A percentile compares a stretch with the other conserved stretches of the same genome.
phyloP scores from a whole-genome alignment of 495 filamentous ascomycete species.

The Penicillium steckii region DNA sequence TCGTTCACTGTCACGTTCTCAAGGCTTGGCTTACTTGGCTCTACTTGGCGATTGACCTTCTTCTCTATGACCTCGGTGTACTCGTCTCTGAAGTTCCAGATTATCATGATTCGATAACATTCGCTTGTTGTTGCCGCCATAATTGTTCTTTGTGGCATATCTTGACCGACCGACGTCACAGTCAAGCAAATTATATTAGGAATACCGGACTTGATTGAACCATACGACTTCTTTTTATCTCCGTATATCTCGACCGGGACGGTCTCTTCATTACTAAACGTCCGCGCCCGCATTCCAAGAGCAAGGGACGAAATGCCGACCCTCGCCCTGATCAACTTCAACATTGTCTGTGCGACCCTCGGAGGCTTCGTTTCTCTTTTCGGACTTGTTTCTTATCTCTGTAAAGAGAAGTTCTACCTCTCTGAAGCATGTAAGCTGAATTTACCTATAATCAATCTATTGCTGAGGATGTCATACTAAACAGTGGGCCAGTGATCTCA shows the following conservation, averaged over 20 bases:
- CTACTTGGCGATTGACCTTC: not conserved
- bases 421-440: conserved; percentile 78
- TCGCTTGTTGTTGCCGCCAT: conserved; percentile 14
- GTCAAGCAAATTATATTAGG: not conserved
- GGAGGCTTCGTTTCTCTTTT: conserved; percentile 89
- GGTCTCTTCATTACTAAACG: too few species aligned
- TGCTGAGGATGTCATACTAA: too few species aligned
- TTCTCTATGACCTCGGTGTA: conserved; percentile 22
- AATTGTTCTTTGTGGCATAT: not conserved
- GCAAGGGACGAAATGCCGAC: conserved; percentile 66
- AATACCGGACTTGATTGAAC: not conserved
- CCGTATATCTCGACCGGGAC: too few species aligned
- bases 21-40: not conserved
- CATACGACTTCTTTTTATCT: too few species aligned
- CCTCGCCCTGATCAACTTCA: conserved; percentile 78
- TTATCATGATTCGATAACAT: conserved; percentile 51
- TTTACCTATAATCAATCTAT: not conserved
- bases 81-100: conserved; percentile 12
- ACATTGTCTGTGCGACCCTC: conserved; percentile 77
- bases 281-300: not conserved
- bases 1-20: not conserved
- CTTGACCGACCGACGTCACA: too few species aligned
- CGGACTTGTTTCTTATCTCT: conserved; percentile 82
- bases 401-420: conserved; percentile 88
- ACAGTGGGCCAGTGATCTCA: conserved; percentile 75